phyloP scores from a whole-genome alignment of 2,329 filamentous ascomycete species.

The Ophiocordyceps sinensis region DNA sequence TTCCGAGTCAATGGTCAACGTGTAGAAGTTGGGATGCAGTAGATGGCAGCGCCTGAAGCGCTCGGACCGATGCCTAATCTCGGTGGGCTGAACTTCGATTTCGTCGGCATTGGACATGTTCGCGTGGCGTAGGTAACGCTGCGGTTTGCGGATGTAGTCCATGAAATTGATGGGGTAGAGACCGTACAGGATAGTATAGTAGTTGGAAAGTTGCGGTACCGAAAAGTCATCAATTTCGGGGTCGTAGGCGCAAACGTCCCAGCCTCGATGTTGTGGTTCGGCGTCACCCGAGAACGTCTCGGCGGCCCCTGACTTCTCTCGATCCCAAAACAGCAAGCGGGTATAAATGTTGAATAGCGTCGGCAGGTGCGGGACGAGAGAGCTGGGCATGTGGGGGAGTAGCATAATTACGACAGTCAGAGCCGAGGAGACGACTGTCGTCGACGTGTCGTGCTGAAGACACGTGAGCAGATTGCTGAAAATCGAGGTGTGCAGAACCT shows the following conservation, averaged over 20 bases:
- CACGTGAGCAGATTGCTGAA: constrained; percentile 60
- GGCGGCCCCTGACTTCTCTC: constrained; percentile 27
- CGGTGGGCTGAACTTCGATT: constrained; percentile 62
- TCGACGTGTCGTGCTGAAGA: constrained; percentile 64
- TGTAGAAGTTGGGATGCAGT: constrained; percentile 75
- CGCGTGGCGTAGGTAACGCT: constrained; percentile 61
- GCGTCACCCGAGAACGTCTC: constrained; percentile 24
- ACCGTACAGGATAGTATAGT: constrained; percentile 72
- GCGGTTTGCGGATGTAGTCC: constrained; percentile 72
- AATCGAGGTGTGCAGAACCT: constrained; percentile 56
- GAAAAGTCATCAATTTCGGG: constrained; percentile 46
- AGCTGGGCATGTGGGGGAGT: constrained; percentile 64
- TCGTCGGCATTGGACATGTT: constrained; percentile 57
- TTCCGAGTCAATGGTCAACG: constrained; percentile 64
- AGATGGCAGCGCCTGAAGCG: constrained; percentile 58
- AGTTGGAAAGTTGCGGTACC: constrained; percentile 55
- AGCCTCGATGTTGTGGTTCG: constrained; percentile 22
- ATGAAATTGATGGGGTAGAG: constrained; percentile 77
- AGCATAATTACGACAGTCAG: constrained; percentile 69
- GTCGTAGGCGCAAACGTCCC: constrained; percentile 51
- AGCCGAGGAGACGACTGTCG: constrained; percentile 60
- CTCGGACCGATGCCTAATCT: constrained; percentile 64
- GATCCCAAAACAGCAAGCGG: constrained; percentile 66
- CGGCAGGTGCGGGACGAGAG: constrained; percentile 52
- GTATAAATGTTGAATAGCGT: constrained; percentile 72